Evolutionary conservation across 345 rosid species (phyloP), one percentile per base, ranked within the genome.

Genomic region (Diplotaxis tenuifolia): DNA sequence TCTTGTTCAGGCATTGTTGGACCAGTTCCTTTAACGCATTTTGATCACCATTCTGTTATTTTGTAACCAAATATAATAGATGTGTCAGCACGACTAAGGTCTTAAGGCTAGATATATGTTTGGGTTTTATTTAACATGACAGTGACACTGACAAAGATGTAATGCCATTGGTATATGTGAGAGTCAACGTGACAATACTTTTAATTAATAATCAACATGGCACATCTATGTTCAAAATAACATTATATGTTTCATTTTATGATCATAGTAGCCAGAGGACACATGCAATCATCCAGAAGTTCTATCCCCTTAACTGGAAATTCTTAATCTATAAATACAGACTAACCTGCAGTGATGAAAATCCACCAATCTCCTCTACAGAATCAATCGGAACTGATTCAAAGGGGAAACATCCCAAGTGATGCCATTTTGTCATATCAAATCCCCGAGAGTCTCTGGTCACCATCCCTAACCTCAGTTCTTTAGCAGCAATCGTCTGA

Each of bases 391-490:
- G 62, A 47, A 77, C 81, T 3, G 88, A 62, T 16, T 50, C 32
- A 3, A 81, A 38, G 5, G 85, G 83, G 36, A 85, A 84, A 85
- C 98, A 93, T 23, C 76, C 73, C 62, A 84, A 18, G 82, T 93
- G 98, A 60, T 87, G 84, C 98, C 98, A 93, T 64, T 83, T 89
- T 55, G 89, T 82, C 79, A 80, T 45, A 57, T 93, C 97, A 72
- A 67, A 89, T 28, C 96, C 94, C 55, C 87, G 85, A 16, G 80
- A 65, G 80, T 87, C 87, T 73, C 87, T 82, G 59, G 80, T 75
- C 71, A 89, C 84, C 5, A 81, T 68, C 22, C 97, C 97, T 72
- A 91, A 67, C 57, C 96, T 81, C 67, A 85, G 78, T 58, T 84
- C 80, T 65, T 88, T 82, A 23, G 84, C 82, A n/a, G 82, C 61